Conservation (phyloP, 1,284 basidiomycete genomes). For the Limonomyces culmigenus region DNA sequence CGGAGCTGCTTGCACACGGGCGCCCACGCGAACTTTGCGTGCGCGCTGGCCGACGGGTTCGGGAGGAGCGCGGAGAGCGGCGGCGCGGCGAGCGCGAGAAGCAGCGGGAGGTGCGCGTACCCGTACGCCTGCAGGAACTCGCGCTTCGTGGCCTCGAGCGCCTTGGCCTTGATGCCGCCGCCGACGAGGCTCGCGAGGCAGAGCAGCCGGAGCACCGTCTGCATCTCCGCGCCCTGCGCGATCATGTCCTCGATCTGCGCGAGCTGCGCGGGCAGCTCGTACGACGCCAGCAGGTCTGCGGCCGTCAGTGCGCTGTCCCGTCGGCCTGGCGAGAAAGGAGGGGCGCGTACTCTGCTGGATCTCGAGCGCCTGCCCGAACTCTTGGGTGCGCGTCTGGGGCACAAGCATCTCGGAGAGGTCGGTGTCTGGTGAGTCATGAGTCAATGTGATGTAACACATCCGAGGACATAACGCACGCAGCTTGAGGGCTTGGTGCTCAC, state of each 20-base stretch:
- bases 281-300: conserved; percentile 79
- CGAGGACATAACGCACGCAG: conserved; percentile 48
- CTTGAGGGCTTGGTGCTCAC: conserved; percentile 77
- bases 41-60: conserved; percentile 33
- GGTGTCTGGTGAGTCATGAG: conserved; percentile 48
- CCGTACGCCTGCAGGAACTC: conserved; percentile 94
- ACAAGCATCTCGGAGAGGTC: conserved; percentile 85
- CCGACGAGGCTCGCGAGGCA: conserved; percentile 75
- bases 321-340: no score
- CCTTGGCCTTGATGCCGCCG: conserved; percentile 80
- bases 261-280: conserved; percentile 65
- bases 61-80: conserved; percentile 51
- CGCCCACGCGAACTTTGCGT: conserved; percentile 51
- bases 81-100: conserved; percentile 66
- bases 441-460: conserved; percentile 3
- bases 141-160: conserved; percentile 77
- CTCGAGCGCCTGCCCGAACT: conserved; percentile 86
- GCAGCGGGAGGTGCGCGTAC: conserved; percentile 73
- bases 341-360: conserved; percentile 76
- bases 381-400: conserved; percentile 69
- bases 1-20: conserved; percentile 72
- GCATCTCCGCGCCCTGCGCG: conserved; percentile 68
- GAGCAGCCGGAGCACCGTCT: conserved; percentile 61
- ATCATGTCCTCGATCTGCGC: conserved; percentile 77
- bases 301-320: no score